These are phyloP conservation scores for Primulina huaijiensis DNA, from an alignment of 257 asterid species.

Conservation along the genomic window DNA sequence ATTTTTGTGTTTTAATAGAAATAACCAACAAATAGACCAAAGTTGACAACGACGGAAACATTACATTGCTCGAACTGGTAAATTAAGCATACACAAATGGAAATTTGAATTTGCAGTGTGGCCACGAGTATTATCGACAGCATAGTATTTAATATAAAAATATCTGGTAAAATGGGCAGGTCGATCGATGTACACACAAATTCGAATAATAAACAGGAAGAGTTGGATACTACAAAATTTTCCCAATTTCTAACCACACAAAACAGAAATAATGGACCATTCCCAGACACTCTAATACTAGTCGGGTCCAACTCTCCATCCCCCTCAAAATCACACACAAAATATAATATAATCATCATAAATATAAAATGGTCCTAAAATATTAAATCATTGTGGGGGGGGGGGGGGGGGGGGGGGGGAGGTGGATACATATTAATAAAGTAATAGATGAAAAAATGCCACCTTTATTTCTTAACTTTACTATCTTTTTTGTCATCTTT, in stretches of 20 bases:
- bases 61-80: too few species aligned
- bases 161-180: neutral
- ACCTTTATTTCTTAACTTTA: constrained; percentile 41
- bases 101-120: too few species aligned
- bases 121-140: constrained; percentile 21
- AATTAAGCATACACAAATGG: too few species aligned
- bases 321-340: constrained; percentile 18
- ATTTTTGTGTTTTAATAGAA: too few species aligned
- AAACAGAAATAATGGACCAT: neutral
- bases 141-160: too few species aligned
- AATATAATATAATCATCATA: constrained; percentile 4
- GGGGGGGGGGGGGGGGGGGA: too few species aligned
- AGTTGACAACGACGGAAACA: too few species aligned
- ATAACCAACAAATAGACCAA: too few species aligned
- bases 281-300: constrained; percentile 52
- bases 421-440: neutral
- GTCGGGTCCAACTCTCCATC: constrained; percentile 48
- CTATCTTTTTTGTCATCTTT: constrained; percentile 43
- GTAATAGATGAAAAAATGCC: neutral
- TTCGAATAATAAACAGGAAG: constrained; percentile 22
- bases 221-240: constrained; percentile 49
- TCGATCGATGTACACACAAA: neutral
- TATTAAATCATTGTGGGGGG: neutral
- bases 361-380: constrained; percentile 21
- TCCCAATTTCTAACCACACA: constrained; percentile 21